Conservation (phyloP, 352 stramenopile species). For the Phytophthora vignae region DNA sequence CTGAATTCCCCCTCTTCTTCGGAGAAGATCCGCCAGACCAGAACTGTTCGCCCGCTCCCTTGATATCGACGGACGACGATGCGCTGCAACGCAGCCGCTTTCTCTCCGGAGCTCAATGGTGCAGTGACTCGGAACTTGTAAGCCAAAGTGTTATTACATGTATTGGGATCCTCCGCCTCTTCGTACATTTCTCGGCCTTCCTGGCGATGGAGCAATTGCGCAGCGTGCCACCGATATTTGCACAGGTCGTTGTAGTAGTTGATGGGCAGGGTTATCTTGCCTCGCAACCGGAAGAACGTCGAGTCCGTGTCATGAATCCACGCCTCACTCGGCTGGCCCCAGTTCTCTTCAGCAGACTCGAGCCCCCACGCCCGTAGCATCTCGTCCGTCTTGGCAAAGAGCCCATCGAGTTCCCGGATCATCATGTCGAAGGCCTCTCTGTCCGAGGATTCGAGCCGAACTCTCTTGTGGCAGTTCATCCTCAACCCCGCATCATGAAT, state of each 20-base stretch:
- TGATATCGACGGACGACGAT: constrained; percentile 20
- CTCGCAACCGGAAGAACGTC: constrained; percentile 10
- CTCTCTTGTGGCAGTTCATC: not conserved
- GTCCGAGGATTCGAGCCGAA: constrained; percentile 13
- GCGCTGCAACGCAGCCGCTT: constrained; percentile 8
- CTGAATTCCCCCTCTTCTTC: constrained; percentile 28
- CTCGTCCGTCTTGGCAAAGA: constrained; percentile 16
- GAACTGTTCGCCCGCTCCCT: constrained; percentile 1
- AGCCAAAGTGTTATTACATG: constrained; percentile 16
- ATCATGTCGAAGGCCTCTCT: constrained; percentile 9
- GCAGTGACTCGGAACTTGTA: constrained; percentile 17
- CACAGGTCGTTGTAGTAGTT: constrained; percentile 12
- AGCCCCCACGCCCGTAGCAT: not conserved
- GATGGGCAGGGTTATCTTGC: constrained; percentile 18
- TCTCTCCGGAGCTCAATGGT: not conserved
- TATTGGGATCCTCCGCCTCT: constrained; percentile 10
- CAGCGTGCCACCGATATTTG: constrained; percentile 14
- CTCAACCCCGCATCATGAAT: no score
- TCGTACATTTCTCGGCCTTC: constrained; percentile 9
- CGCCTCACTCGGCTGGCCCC: not conserved
- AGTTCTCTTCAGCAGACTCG: constrained; percentile 9
- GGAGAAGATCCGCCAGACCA: constrained; percentile 20
- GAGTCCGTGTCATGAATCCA: constrained; percentile 11
- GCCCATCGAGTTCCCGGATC: constrained; percentile 6
- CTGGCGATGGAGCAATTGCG: constrained; percentile 5